These are phyloP conservation scores for Hanseniaspora valbyensis DNA, from an alignment of 805 yeast species.

Conservation along the genomic window DNA sequence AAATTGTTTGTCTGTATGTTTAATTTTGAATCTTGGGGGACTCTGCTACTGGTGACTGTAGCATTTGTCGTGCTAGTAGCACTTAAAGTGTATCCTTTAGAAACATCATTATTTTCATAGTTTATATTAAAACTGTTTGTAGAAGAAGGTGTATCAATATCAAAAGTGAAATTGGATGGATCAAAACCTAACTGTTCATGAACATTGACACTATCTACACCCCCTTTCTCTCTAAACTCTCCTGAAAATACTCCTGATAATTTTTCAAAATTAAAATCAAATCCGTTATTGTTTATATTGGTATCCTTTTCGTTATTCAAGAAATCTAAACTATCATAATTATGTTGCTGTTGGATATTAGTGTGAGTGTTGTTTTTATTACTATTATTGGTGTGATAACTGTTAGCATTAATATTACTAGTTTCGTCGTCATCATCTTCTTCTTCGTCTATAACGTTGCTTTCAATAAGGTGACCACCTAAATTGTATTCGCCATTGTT, in stretches of 20 bases:
- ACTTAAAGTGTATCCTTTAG: too few relatives aligned
- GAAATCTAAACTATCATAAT: conserved; percentile 13
- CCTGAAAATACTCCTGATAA: conserved; percentile 6
- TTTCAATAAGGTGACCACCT: not conserved
- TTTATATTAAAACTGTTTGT: too few relatives aligned
- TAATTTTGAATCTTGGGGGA: not conserved
- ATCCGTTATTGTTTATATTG: not conserved
- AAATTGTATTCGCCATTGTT: not conserved
- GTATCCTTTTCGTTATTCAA: conserved; percentile 1
- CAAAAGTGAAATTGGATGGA: conserved; percentile 1
- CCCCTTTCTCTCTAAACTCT: not conserved
- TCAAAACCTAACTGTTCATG: not conserved
- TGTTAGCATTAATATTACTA: too few relatives aligned
- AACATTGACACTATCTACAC: not conserved
- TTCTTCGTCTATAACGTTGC: conserved; percentile 6
- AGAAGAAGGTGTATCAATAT: conserved; percentile 4
- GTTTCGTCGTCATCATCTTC: not conserved
- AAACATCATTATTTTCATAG: too few relatives aligned
- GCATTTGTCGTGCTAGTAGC: too few relatives aligned
- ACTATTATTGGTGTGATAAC: too few relatives aligned
- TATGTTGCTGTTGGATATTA: too few relatives aligned
- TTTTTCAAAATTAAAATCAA: conserved; percentile 7
- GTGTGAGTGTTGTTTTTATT: too few relatives aligned
- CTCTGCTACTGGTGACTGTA: too few relatives aligned
- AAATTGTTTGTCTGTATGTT: not conserved